Percentiles rank a stretch among this genome's conserved stretches.
phyloP scores from a whole-genome alignment of 768 basidiomycete species.

The Mycena capillaripes region DNA sequence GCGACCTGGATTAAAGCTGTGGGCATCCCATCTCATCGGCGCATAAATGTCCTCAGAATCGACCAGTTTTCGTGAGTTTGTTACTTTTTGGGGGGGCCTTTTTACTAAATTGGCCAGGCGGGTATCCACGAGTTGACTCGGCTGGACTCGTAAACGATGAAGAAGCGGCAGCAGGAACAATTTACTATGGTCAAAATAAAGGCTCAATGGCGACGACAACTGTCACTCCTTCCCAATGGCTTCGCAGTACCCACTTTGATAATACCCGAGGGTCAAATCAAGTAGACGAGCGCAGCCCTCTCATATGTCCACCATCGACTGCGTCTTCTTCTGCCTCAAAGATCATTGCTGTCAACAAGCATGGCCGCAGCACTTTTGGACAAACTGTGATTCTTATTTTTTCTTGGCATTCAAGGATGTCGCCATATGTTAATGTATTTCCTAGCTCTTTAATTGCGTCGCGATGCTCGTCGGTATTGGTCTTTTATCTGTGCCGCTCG shows the following conservation, averaged over 20 bases:
- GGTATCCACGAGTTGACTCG: neutral
- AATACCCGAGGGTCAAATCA: neutral
- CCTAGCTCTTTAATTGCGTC: conserved; percentile 89
- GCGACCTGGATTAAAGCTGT: too few species aligned
- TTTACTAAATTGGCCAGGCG: neutral
- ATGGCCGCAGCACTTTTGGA: conserved; percentile 78
- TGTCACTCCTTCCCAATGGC: neutral
- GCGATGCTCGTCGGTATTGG: conserved; percentile 91
- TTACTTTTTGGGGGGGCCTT: neutral
- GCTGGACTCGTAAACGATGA: conserved; percentile 1
- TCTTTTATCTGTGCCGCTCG: conserved; percentile 90
- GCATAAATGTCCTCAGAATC: conserved; percentile 4
- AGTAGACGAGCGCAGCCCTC: conserved; percentile 12
- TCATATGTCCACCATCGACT: neutral
- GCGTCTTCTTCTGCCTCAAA: conserved; percentile 7
- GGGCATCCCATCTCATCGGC: neutral
- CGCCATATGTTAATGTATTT: conserved; percentile 13
- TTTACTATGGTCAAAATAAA: neutral
- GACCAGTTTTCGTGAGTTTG: neutral
- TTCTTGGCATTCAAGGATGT: neutral
- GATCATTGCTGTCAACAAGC: conserved; percentile 44
- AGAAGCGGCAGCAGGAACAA: neutral
- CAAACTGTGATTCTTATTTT: conserved; percentile 76
- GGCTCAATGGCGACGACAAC: neutral
- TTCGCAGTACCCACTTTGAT: neutral